Evolutionary conservation across 768 basidiomycete species (phyloP), one percentile per base, ranked within the genome.

Genomic region (Podaxis sp.): DNA sequence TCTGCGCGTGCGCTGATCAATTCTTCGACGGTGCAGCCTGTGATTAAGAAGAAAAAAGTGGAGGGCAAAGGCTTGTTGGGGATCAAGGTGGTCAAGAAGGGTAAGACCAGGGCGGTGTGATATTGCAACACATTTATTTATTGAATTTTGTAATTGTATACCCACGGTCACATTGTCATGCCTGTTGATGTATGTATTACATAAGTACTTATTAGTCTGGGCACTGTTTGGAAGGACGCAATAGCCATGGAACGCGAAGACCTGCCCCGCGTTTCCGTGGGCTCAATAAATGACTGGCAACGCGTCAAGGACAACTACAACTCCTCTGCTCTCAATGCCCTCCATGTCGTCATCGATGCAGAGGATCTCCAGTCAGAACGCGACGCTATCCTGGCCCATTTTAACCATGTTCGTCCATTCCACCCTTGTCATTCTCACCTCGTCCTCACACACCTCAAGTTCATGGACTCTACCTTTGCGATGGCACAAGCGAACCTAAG

Each of bases 401-500:
- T 82, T 44, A 76, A 82, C 61, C 76, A 81, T 71, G 88, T 87
- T 48, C 51, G 69, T 64, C 59, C 48, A 4, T 18, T 14, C 51
- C 46, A 18, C 2, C 35, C 35, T 32, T 32, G 27, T 48, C n/a
- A n/a, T 36, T 51, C 59, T 16, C 46, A 27, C 14, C 28, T 23
- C 14, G 32, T 50, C 53, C 61, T 65, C 59, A 61, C 25, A 37
- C 35, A 48, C 40, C 42, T 40, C 46, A 50, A 91, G 88, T 87
- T 82, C 64, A 77, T 88, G 36, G 87, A 89, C 23, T 73, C 73
- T 18, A 81, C 86, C 16, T 87, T 91, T 63, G 76, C 75, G 37
- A 79, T 85, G 56, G 82, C 87, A 0, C 81, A 84, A 63, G 81
- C 84, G 4, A 95, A 94, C 72, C 71, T 95, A 21, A 84, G 89